Base-by-base conservation (phyloP, 2,329 filamentous ascomycete species). In the Truncatella angustata region DNA sequence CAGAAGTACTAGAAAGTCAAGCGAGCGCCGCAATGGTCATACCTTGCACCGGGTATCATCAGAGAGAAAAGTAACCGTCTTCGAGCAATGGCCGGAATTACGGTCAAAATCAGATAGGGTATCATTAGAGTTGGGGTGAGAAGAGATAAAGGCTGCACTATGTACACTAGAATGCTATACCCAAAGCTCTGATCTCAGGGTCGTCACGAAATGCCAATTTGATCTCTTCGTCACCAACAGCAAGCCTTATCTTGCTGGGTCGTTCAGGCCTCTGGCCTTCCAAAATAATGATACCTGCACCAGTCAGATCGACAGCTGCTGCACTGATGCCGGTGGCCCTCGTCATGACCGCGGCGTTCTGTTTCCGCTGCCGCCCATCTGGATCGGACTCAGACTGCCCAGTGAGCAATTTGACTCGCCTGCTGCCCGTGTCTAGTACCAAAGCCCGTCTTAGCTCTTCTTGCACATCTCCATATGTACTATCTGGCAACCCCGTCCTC, bases 191-290 rank as follows among this genome's bases (percentile, higher is more conserved):
- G 51, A 95, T 86, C 65, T 97, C 91, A 6, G 82, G 83, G 72
- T 99, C 94, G 58, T 96, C 92, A 54, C 87, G 85, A 60, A 97
- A 85, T 26, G 93, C 94, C 66, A 91, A 81, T 66, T 87, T 87
- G 24, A 99, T 84, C 71, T 99, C 93, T 63, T 97, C 93, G 54
- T 96, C 90, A 11, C 90, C 88, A 59, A 97, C 86, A 20, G 90
- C 85, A 52, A 99, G 76, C 52, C 93, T 80, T 36, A 99, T 82
- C 69, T 95, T 92, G 52, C 91, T 93, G 20, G 90, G 91, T 39
- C 94, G 79, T 66, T 97, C 93, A 0, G 91, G 87, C 58, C 85
- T 85, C 54, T 86, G 82, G 4, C 82, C 82, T 68, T 99, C 94
- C 49, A 99, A 70, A 5, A 91, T 90, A 53, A 99, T 79, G 49